Conservation (phyloP, 2,329 filamentous ascomycete species). For the Colletotrichum somersetense region DNA sequence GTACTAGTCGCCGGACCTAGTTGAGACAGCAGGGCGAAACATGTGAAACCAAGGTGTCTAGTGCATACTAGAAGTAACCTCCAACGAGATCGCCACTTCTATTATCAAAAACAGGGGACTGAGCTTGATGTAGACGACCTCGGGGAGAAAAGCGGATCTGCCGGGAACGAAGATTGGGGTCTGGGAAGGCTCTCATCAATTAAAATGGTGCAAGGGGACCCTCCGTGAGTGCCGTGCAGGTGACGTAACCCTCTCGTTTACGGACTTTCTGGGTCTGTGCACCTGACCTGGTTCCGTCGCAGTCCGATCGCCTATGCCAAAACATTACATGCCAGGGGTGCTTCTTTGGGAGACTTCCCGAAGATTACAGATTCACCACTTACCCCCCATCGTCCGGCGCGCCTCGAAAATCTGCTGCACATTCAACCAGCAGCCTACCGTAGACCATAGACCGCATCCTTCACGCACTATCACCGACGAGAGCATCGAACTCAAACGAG, state of each 20-base stretch:
- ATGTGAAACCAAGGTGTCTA: neutral
- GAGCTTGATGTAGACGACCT: neutral
- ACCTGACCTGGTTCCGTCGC: conserved; percentile 31
- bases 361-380: conserved; percentile 9
- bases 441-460: neutral
- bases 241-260: conserved; percentile 37
- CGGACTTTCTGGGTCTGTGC: conserved; percentile 39
- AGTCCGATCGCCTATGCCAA: conserved; percentile 21
- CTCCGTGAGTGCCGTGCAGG: conserved; percentile 15
- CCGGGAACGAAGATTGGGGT: conserved; percentile 22
- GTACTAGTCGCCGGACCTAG: neutral
- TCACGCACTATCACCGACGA: neutral
- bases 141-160: conserved; percentile 30
- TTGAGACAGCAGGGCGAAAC: neutral
- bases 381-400: conserved; percentile 7
- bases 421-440: neutral
- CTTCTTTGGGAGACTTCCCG: conserved; percentile 4
- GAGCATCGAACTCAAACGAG: neutral
- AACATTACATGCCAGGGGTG: conserved; percentile 11
- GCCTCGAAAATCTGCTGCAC: neutral
- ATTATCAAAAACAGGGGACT: conserved; percentile 1
- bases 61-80: neutral
- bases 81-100: neutral
- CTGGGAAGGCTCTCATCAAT: conserved; percentile 29
- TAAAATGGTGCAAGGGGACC: conserved; percentile 19